Conservation (phyloP, 352 stramenopile species). For the Globisporangium sylvaticum region DNA sequence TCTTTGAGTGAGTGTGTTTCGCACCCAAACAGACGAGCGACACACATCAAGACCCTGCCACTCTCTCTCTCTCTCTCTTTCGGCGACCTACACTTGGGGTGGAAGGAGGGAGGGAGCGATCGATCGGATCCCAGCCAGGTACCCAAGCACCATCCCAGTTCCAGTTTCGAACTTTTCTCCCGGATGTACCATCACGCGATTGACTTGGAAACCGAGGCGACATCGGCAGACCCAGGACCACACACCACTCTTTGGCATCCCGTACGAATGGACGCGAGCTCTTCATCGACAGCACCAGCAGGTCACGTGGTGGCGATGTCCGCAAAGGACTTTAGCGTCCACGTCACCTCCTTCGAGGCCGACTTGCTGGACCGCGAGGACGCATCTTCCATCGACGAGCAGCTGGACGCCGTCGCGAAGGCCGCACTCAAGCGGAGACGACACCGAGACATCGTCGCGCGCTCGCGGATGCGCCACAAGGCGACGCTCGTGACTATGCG, state of each 20-base stretch:
- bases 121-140: neutral
- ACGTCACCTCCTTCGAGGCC: neutral
- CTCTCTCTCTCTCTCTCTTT: neutral
- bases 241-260: neutral
- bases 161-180: neutral
- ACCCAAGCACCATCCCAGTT: no score
- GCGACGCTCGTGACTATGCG: slow-evolving; percentile 22
- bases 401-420: slow-evolving; percentile 18
- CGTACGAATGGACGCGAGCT: neutral
- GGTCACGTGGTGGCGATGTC: neutral
- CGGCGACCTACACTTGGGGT: neutral
- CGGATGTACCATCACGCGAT: neutral
- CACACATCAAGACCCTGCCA: neutral
- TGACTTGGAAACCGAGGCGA: neutral
- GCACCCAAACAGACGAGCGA: neutral
- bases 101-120: neutral
- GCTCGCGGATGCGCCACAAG: slow-evolving; percentile 29
- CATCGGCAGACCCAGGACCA: neutral
- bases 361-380: neutral
- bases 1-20: neutral
- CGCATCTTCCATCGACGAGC: slow-evolving; percentile 2
- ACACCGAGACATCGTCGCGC: slow-evolving; percentile 36
- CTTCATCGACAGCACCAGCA: neutral
- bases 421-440: slow-evolving; percentile 24
- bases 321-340: neutral